These are phyloP conservation scores for sorghum (Sorghum bicolor) DNA, from an alignment of 176 grass and related monocot genomes.

Conservation along the genomic window Sorghum_bicolor_NCBIv3 NC_012875.2:31037001-31037500, in stretches of 20 bases:
- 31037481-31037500: not conserved
- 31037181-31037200: conserved; percentile 9
- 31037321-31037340: not conserved
- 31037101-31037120: too few species aligned
- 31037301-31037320: not conserved
- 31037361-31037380: not conserved
- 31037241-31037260: conserved; percentile 2
- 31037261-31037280: not conserved
- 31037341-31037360: not conserved
- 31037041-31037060: too few species aligned
- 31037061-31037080: too few species aligned
- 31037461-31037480: not conserved
- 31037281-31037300: conserved; percentile 3
- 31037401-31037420: not conserved
- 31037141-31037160: too few species aligned
- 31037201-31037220: not conserved
- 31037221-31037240: not conserved
- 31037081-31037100: too few species aligned
- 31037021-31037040: too few species aligned
- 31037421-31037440: not conserved
- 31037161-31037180: not conserved
- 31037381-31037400: not conserved
- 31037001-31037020: too few species aligned
- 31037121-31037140: too few species aligned
- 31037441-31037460: not conserved